Evolutionary conservation across 805 yeast species (phyloP), one percentile per base, ranked within the genome.

Genomic region (Alloascoidea hylecoeti): DNA sequence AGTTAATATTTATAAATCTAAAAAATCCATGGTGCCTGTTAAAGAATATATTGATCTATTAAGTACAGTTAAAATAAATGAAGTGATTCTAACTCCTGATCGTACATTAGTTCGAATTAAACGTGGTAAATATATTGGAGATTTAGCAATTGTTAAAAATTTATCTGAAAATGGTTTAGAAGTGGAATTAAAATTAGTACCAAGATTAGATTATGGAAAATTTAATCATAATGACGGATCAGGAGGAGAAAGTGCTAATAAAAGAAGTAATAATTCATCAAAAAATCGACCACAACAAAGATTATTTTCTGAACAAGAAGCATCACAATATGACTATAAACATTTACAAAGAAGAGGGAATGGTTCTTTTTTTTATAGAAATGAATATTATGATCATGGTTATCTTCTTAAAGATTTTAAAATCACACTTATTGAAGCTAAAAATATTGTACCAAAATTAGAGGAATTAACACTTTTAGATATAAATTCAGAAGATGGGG

Each of bases 111-210:
- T 92, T 38, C 72, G 98, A 46, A 70, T 92, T 45, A 79, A 81
- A 49, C 72, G 95, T 44, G 97, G 98, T 44, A 80, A 79, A 51
- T 88, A 89, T 57, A 82, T 81, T 50, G 89, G 89, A 38, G 98
- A 92, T 56, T 66, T 92, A 46, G 98, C 96, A 16, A 72, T 85
- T 36, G 95, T 92, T 37, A 95, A 86, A 49, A 86, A 88, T 52
- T 69, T 92, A 44, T 81, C 94, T 42, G 97, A 92, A 51, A 89
- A 84, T 53, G 97, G 96, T 38, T 69, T 92, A 48, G 97, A 89
- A 55, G 97, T 84, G n/a, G 72, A 94, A 49, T 75, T 94, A 48
- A 84, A 84, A 52, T 65, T 92, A 45, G 94, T 92, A 27, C 98
- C 98, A 28, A 74, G 98, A 50, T 60, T 92, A 42, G 96, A 89